A percentile compares a stretch with the other conserved stretches of the same genome.
phyloP scores from a whole-genome alignment of 2,329 filamentous ascomycete species.

The Penicillium sp. region DNA sequence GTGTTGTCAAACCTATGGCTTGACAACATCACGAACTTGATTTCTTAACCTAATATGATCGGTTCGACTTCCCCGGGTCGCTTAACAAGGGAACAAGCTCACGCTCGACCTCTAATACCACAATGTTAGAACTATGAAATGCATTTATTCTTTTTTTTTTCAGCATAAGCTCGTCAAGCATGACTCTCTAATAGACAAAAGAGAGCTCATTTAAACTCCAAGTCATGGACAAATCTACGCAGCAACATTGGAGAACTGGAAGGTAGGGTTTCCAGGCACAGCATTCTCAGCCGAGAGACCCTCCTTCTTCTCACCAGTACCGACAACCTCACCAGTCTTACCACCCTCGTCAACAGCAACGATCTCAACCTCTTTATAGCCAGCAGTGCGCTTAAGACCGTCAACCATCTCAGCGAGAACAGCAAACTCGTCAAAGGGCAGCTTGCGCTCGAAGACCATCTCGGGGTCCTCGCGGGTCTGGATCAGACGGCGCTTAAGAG shows the following conservation, averaged over 20 bases:
- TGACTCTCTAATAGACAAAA: constrained; percentile 12
- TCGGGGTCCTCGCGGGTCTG: constrained; percentile 59
- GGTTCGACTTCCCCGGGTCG: no score
- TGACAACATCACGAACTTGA: not conserved
- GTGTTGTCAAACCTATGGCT: constrained; percentile 2
- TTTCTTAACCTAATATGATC: not conserved
- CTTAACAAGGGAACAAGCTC: no score
- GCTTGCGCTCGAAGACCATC: constrained; percentile 73
- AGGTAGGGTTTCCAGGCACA: constrained; percentile 75
- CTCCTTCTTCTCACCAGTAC: constrained; percentile 52
- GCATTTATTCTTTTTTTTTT: constrained; percentile 18
- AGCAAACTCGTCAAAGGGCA: constrained; percentile 78
- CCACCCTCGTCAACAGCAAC: constrained; percentile 62
- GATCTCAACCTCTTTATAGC: constrained; percentile 66
- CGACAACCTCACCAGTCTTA: constrained; percentile 44
- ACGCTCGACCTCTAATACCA: not conserved
- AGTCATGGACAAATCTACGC: constrained; percentile 23
- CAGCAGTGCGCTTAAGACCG: constrained; percentile 70
- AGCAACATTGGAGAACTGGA: constrained; percentile 75
- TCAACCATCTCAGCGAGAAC: constrained; percentile 73
- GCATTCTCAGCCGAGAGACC: constrained; percentile 66
- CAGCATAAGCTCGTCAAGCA: constrained; percentile 24
- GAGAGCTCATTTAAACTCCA: not conserved
- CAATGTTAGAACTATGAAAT: constrained; percentile 11
- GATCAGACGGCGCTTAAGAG: constrained; percentile 75